Evolutionary conservation across 2,329 filamentous ascomycete genomes (phyloP).

Genomic region (Xylariales sp.): DNA sequence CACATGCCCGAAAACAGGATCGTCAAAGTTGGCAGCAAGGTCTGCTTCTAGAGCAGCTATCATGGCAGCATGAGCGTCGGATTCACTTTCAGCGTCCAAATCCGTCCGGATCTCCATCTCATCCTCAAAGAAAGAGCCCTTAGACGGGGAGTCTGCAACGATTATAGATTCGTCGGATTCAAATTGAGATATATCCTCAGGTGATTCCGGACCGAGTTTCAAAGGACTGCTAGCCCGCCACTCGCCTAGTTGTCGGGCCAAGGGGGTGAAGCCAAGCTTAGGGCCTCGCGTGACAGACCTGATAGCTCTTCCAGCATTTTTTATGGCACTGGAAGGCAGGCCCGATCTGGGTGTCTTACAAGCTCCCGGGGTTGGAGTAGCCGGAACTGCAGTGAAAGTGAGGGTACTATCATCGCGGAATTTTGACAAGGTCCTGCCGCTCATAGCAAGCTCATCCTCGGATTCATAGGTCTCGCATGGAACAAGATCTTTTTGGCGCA

Average conservation of each 20-base stretch:
- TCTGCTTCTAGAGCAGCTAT: conserved; percentile 28
- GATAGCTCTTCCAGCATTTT: conserved; percentile 22
- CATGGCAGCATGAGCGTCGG: conserved; percentile 28
- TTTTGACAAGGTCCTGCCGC: conserved; percentile 19
- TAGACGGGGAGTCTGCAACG: conserved; percentile 32
- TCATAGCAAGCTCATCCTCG: conserved; percentile 45
- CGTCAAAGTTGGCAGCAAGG: conserved; percentile 28
- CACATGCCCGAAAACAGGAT: conserved; percentile 39
- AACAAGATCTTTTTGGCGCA: conserved; percentile 44
- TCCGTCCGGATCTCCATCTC: conserved; percentile 40
- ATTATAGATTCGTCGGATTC: conserved; percentile 15
- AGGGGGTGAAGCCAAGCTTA: conserved; percentile 56
- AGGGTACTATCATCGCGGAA: conserved; percentile 19
- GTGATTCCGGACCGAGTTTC: conserved; percentile 25
- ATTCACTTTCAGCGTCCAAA: conserved; percentile 17
- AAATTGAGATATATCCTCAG: conserved; percentile 20
- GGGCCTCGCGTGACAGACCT: conserved; percentile 23
- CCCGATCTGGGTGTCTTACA: conserved; percentile 15
- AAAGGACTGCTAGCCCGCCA: conserved; percentile 60
- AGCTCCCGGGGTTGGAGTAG: conserved; percentile 36
- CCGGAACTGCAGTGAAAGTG: conserved; percentile 25
- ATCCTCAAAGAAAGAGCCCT: conserved; percentile 56
- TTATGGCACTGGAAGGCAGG: conserved; percentile 19
- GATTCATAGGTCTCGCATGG: conserved; percentile 44
- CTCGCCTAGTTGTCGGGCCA: conserved; percentile 55